Evolutionary conservation across 2,329 filamentous ascomycete species (phyloP).

Genomic region (Trichoderma aggressivum): DNA sequence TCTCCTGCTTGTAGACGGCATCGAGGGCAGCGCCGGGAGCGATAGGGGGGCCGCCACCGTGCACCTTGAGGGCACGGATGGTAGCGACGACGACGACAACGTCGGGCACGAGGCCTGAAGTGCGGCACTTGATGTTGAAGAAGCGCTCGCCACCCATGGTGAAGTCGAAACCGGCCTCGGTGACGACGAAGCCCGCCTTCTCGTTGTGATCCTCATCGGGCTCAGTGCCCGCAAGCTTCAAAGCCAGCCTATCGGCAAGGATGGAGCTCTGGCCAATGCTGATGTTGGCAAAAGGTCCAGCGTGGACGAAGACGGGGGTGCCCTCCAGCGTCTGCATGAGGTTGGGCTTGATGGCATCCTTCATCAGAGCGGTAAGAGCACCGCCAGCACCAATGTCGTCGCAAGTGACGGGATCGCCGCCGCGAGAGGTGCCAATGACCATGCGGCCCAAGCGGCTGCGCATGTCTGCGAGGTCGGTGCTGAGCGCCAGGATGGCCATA

Average conservation of each 20-base stretch:
- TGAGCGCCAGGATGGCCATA: constrained; percentile 96
- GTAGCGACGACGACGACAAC: constrained; percentile 94
- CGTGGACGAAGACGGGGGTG: constrained; percentile 95
- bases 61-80: constrained; percentile 91
- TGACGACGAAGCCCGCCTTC: constrained; percentile 90
- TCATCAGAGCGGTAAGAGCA: constrained; percentile 91
- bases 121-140: constrained; percentile 99
- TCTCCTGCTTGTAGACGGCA: constrained; percentile 88
- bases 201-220: constrained; percentile 77
- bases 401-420: constrained; percentile 88
- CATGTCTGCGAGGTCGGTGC: constrained; percentile 83
- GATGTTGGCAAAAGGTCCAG: constrained; percentile 97
- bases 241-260: constrained; percentile 87
- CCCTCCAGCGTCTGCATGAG: constrained; percentile 98
- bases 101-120: constrained; percentile 87
- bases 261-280: constrained; percentile 96
- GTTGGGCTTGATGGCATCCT: constrained; percentile 97
- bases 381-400: constrained; percentile 93
- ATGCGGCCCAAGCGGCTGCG: constrained; percentile 90
- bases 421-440: constrained; percentile 85
- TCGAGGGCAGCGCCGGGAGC: constrained; percentile 79
- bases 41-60: constrained; percentile 94
- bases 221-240: constrained; percentile 95
- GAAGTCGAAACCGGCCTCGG: constrained; percentile 97
- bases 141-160: constrained; percentile 99